phyloP scores from a whole-genome alignment of 176 grass and related monocot genomes.

The Elymus sibiricus region DNA sequence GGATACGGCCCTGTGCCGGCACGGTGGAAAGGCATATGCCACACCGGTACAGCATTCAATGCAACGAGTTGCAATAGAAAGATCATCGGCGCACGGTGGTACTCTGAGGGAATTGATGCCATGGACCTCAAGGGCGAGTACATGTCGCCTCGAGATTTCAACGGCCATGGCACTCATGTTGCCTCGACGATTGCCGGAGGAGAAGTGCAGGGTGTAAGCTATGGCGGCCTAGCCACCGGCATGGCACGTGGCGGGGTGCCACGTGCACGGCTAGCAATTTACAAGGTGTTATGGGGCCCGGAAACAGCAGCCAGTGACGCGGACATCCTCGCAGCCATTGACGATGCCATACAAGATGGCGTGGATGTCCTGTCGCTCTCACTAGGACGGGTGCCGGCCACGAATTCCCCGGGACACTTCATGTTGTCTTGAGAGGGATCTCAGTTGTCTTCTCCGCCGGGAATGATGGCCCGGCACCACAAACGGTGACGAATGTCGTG shows the following conservation, averaged over 20 bases:
- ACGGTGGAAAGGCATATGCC: background rate
- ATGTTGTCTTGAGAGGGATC: background rate
- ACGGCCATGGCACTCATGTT: background rate
- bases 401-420: background rate
- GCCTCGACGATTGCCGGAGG: background rate
- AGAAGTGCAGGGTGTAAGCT: background rate
- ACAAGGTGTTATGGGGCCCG: background rate
- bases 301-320: too few species aligned
- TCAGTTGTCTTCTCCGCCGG: background rate
- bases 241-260: background rate
- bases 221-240: background rate
- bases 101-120: background rate
- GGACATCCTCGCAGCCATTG: background rate
- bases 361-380: background rate
- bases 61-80: background rate
- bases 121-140: background rate
- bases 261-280: background rate
- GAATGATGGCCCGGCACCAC: background rate
- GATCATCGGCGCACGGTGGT: constrained; percentile 8
- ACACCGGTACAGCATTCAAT: background rate
- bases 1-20: background rate
- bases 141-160: background rate
- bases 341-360: background rate
- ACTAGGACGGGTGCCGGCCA: background rate
- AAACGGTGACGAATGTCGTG: background rate